Conservation (phyloP, 495 filamentous ascomycete species). For the Penicillium waksmanii region DNA sequence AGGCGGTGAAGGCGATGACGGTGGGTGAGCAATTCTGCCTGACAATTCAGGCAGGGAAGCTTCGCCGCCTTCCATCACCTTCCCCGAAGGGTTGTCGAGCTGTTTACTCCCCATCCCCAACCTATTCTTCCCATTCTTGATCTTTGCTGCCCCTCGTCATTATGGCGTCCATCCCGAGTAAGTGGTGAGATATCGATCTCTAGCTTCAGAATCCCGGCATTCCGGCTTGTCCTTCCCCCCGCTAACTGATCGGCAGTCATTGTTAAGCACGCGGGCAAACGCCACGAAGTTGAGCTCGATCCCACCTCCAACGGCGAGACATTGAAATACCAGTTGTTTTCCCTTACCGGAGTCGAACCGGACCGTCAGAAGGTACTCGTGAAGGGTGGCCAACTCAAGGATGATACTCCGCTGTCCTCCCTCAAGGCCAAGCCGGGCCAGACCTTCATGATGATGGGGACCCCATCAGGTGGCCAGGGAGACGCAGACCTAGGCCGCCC, state of each 20-base stretch:
- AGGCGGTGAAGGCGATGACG: conserved; percentile 22
- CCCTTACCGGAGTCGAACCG: conserved; percentile 92
- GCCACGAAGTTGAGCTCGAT: conserved; percentile 91
- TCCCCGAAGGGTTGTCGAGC: conserved; percentile 18
- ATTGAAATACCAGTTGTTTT: conserved; percentile 94
- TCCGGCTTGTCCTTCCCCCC: background rate
- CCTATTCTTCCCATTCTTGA: conserved; percentile 29
- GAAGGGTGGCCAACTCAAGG: conserved; percentile 92
- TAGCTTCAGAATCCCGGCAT: background rate
- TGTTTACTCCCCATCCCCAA: conserved; percentile 37
- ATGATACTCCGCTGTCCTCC: conserved; percentile 85
- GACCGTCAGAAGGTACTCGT: conserved; percentile 94
- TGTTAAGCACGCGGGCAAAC: conserved; percentile 93
- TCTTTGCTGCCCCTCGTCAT: conserved; percentile 22
- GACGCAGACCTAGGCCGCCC: conserved; percentile 65
- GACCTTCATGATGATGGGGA: conserved; percentile 96
- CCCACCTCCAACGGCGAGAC: conserved; percentile 81
- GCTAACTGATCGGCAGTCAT: conserved; percentile 65
- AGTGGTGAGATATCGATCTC: conserved; percentile 21
- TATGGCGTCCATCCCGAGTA: conserved; percentile 69
- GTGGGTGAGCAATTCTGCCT: conserved; percentile 31
- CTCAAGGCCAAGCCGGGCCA: conserved; percentile 85
- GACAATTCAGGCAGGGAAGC: conserved; percentile 37
- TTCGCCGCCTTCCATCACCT: conserved; percentile 40
- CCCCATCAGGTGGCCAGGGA: conserved; percentile 58